phyloP scores from a whole-genome alignment of 2,329 filamentous ascomycete species.

The Pseudogymnoascus sp. region DNA sequence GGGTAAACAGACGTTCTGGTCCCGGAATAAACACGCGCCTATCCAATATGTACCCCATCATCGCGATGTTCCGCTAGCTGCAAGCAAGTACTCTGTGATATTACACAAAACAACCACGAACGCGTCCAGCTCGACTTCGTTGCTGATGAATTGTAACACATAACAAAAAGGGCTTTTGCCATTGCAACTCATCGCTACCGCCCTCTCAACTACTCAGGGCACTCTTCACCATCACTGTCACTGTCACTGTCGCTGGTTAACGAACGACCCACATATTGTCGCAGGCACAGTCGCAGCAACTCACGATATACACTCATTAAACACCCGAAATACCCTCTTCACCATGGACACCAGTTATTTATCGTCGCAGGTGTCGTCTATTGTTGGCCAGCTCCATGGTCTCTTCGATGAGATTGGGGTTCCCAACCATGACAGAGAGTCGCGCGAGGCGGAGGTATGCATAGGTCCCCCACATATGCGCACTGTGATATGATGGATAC shows the following conservation, averaged over 20 bases:
- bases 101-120: constrained; percentile 5
- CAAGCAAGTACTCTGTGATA: not conserved
- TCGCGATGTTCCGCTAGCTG: not conserved
- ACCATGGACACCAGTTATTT: constrained; percentile 85
- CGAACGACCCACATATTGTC: constrained; percentile 3
- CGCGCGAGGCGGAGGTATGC: constrained; percentile 75
- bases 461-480: not conserved
- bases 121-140: not conserved
- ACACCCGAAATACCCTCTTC: not conserved
- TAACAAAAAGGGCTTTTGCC: constrained; percentile 4
- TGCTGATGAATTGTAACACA: constrained; percentile 8
- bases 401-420: constrained; percentile 98
- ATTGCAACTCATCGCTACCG: constrained; percentile 1
- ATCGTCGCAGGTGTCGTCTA: constrained; percentile 89
- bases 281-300: constrained; percentile 2
- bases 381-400: constrained; percentile 85
- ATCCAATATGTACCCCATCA: constrained; percentile 4
- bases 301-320: not conserved
- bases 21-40: constrained; percentile 6
- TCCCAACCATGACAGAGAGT: constrained; percentile 84
- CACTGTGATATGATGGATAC: constrained; percentile 16
- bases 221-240: not conserved
- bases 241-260: not conserved
- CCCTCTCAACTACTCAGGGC: not conserved
- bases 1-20: constrained; percentile 6